A percentile compares a stretch with the other conserved stretches of the same genome.
Conservation (phyloP, 192 early-diverging fungal genomes). For the Glomus cerebriforme region DNA sequence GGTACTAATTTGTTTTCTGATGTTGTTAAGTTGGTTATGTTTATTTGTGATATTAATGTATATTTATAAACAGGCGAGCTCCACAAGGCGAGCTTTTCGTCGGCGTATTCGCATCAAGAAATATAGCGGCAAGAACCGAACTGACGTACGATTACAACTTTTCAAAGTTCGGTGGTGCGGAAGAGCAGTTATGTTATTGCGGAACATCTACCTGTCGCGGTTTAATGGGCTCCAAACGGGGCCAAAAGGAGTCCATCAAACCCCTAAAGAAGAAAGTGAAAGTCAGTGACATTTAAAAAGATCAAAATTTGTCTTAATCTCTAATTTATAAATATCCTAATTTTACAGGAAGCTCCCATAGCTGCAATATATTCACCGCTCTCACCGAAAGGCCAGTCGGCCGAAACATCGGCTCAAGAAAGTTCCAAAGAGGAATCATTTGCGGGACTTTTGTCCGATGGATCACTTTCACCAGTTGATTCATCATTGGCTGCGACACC, state of each 20-base stretch:
- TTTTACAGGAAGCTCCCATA: background rate
- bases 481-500: background rate
- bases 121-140: slow-evolving; percentile 68
- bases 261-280: background rate
- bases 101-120: slow-evolving; percentile 71
- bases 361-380: background rate
- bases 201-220: slow-evolving; percentile 69
- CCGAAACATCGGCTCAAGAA: background rate
- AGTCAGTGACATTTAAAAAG: background rate
- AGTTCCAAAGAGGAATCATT: background rate
- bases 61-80: slow-evolving; percentile 38
- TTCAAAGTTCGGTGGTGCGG: slow-evolving; percentile 62
- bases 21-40: background rate
- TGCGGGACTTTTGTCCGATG: background rate
- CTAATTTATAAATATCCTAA: background rate
- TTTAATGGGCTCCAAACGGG: slow-evolving; percentile 44
- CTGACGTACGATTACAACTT: slow-evolving; percentile 89
- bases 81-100: slow-evolving; percentile 72
- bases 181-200: slow-evolving; percentile 72
- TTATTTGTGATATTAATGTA: background rate
- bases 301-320: background rate
- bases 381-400: background rate
- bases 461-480: background rate
- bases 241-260: background rate
- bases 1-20: slow-evolving; percentile 47